Percentiles rank a stretch among this genome's conserved stretches.
phyloP scores from a whole-genome alignment of 345 rosid species.

The Populus pruinosa region DNA sequence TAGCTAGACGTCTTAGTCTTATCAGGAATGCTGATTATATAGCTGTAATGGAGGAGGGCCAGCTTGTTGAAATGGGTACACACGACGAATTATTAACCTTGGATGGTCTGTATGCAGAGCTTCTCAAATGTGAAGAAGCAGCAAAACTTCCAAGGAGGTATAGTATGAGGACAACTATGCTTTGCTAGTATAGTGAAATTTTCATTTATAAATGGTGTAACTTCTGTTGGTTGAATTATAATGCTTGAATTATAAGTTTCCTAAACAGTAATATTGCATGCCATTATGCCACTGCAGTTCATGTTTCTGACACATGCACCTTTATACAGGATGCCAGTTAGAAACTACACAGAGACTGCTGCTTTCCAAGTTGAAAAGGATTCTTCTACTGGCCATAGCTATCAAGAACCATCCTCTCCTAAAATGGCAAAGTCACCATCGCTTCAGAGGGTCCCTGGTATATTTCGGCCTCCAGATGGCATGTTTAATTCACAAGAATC shows the following conservation, averaged over 20 bases:
- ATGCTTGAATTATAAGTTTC: neutral
- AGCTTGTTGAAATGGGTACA: slow-evolving; percentile 96
- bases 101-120: slow-evolving; percentile 86
- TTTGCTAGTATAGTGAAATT: neutral
- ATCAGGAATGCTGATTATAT: slow-evolving; percentile 94
- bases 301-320: slow-evolving; percentile 15
- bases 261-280: slow-evolving; percentile 1
- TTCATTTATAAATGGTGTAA: slow-evolving; percentile 9
- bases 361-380: slow-evolving; percentile 84
- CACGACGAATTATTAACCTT: slow-evolving; percentile 75
- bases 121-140: slow-evolving; percentile 94
- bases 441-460: slow-evolving; percentile 74
- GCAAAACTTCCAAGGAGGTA: slow-evolving; percentile 97
- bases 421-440: slow-evolving; percentile 88
- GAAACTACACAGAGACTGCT: slow-evolving; percentile 58
- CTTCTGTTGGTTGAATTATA: neutral
- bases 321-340: slow-evolving; percentile 81
- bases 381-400: slow-evolving; percentile 77
- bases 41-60: slow-evolving; percentile 98
- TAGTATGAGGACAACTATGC: slow-evolving; percentile 2
- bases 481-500: slow-evolving; percentile 60
- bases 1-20: slow-evolving; percentile 88
- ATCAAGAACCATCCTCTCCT: slow-evolving; percentile 88
- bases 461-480: slow-evolving; percentile 55
- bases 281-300: slow-evolving; percentile 1